Conservation (phyloP, 192 early-diverging fungal species). For the Entophlyctis helioformis region DNA sequence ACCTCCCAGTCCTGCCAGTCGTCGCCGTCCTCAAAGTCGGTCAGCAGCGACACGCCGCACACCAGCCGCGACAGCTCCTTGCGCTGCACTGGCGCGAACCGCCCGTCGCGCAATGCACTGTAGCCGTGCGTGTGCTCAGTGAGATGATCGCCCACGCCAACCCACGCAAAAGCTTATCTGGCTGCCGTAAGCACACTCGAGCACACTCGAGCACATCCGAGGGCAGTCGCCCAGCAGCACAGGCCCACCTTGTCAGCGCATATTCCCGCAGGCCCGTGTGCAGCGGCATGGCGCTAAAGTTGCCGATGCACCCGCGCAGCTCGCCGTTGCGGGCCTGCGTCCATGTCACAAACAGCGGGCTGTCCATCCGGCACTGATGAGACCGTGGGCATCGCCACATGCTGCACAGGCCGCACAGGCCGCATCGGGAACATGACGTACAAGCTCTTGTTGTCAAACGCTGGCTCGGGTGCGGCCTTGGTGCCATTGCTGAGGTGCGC, state of each 20-base stretch:
- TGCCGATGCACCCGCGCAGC: conserved; percentile 91
- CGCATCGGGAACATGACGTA: conserved; percentile 15
- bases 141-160: too few relatives aligned
- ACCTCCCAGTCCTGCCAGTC: conserved; percentile 79
- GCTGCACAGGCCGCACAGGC: not conserved
- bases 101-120: conserved; percentile 67
- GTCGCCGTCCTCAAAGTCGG: conserved; percentile 68
- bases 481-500: conserved; percentile 40
- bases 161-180: not conserved
- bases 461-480: conserved; percentile 16
- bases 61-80: conserved; percentile 53
- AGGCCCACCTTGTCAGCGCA: conserved; percentile 59
- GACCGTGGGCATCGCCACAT: not conserved
- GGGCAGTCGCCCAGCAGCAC: too few relatives aligned
- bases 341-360: conserved; percentile 83
- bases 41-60: conserved; percentile 78
- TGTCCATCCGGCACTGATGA: conserved; percentile 10
- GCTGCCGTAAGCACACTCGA: too few relatives aligned
- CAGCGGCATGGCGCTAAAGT: conserved; percentile 62
- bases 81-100: conserved; percentile 68
- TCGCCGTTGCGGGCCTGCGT: conserved; percentile 18
- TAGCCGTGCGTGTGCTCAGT: not conserved
- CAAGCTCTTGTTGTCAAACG: conserved; percentile 50
- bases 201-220: not conserved
- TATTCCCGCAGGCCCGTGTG: conserved; percentile 64